Base-by-base conservation (phyloP, 805 yeast species). In the Spathaspora passalidarum region DNA sequence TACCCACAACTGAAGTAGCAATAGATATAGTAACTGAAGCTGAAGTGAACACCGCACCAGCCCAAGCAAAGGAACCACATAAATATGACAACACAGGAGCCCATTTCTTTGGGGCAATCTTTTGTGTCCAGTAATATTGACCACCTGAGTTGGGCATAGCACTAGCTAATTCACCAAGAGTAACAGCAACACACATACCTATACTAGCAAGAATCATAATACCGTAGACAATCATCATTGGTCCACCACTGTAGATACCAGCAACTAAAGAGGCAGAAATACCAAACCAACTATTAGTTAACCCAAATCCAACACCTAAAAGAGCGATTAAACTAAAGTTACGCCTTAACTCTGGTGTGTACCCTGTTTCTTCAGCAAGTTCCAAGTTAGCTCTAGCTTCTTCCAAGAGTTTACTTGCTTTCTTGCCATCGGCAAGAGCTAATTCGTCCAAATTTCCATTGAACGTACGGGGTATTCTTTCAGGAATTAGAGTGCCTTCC, bases 261-360 rank as follows among this genome's bases (percentile, higher is more conserved):
- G 81, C 69, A 35, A 75, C 69, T 49, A 80, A 65, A 2, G 82
- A 71, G 2, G 83, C 80, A 10, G 81, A 73, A 17, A 80, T 75
- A 45, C 84, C 84, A 48, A 76, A 73, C 84, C 84, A 80, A 1
- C 83, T 77, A 56, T 79, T 79, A n/a, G 84, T 80, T 35, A 80
- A 59, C 11, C 84, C 83, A 51, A 80, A 80, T 9, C 83, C 83
- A 25, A 79, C 79, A 44, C 84, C 84, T 34, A 80, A 57, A 1
- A 80, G 58, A 1, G 83, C 72, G 65, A 70, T 60, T 40, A 74
- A 61, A n/a, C 66, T 62, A 53, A 75, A 77, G 43, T 53, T 48
- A 32, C 48, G 32, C 40, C 47, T 50, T 13, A 54, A 61, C 48
- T 61, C 69, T 13, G 68, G 67, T 4, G 55, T 43, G 44, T 63